Conservation (phyloP, 176 grass and related monocot genomes). For the Triticum monococcum region DNA sequence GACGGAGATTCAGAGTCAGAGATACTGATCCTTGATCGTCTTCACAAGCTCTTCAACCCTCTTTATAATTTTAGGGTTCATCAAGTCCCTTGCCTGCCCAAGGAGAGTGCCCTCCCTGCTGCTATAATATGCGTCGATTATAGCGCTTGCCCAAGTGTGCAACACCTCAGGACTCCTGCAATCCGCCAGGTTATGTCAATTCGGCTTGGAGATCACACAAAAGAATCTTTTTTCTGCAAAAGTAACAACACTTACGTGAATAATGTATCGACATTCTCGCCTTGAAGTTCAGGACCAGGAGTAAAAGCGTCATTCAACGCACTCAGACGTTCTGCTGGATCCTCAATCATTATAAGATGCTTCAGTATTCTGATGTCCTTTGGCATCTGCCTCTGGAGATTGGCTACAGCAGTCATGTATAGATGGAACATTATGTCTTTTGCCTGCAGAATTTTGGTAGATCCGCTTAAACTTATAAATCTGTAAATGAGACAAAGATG, state of each 20-base stretch:
- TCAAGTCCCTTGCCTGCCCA: conserved; percentile 77
- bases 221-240: background rate
- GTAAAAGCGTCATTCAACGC: conserved; percentile 75
- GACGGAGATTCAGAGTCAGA: conserved; percentile 27
- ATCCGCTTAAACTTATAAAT: background rate
- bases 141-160: conserved; percentile 56
- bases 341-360: conserved; percentile 74
- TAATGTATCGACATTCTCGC: conserved; percentile 68
- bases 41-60: conserved; percentile 67
- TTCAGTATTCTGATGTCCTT: conserved; percentile 91
- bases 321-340: conserved; percentile 62
- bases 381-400: conserved; percentile 82
- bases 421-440: conserved; percentile 82
- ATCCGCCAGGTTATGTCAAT: background rate
- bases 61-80: conserved; percentile 81
- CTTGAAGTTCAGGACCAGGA: conserved; percentile 70
- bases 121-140: conserved; percentile 75
- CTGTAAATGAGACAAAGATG: background rate
- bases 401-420: conserved; percentile 72
- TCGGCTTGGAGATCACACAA: background rate
- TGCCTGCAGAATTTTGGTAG: conserved; percentile 34
- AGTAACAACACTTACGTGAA: conserved; percentile 57
- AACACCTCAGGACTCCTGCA: conserved; percentile 81
- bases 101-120: conserved; percentile 64
- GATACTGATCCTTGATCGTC: conserved; percentile 65